Base-by-base conservation (phyloP, 768 basidiomycete genomes). In the Symmetrospora coprosmae region DNA sequence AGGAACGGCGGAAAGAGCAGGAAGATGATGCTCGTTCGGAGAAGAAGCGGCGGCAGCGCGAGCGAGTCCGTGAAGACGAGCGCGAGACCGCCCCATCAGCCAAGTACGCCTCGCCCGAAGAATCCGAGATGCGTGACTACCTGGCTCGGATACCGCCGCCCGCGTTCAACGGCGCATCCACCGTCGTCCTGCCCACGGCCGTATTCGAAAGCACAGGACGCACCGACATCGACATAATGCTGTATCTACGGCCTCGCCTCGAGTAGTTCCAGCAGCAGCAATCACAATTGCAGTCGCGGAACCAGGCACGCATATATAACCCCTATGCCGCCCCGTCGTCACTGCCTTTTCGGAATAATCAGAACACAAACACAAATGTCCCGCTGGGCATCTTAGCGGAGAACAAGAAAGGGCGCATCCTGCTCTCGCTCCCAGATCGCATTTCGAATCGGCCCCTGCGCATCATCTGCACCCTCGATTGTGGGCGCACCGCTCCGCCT, bases 161-260 rank as follows among this genome's bases (percentile, higher is more conserved):
- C 30, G 28, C 19, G 43, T 25, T 33, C 25, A 28, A 25, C 55
- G n/a, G n/a, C n/a, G 41, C 39, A 45, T 30, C 41, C 4, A 58
- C 55, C 6, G 7, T 35, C 3, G 55, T 58, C 39, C n/a, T 30
- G 23, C 55, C 55, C 8, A 34, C 31, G 4, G 43, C 41, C 23
- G 46, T 30, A 21, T 58, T 58, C 33, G 27, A 39, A 3, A 30
- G 41, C 4, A 41, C 55, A 2, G 43, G 39, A 3, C 25, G 27
- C 25, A 58, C 43, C 21, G 55, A 58, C 34, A 58, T 58, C 16
- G 55, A 58, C 25, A 35, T 58, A 7, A 58, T 43, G 3, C 41
- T 58, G 5, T 58, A 58, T 43, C 46, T 58, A 27, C 55, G 55
- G 7, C 55, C 55, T 19, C 25, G 30, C 17, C 31, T 35, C 40